These are phyloP conservation scores for Aspergillus hancockii DNA, from an alignment of 495 filamentous ascomycete genomes.

Conservation along the genomic window DNA sequence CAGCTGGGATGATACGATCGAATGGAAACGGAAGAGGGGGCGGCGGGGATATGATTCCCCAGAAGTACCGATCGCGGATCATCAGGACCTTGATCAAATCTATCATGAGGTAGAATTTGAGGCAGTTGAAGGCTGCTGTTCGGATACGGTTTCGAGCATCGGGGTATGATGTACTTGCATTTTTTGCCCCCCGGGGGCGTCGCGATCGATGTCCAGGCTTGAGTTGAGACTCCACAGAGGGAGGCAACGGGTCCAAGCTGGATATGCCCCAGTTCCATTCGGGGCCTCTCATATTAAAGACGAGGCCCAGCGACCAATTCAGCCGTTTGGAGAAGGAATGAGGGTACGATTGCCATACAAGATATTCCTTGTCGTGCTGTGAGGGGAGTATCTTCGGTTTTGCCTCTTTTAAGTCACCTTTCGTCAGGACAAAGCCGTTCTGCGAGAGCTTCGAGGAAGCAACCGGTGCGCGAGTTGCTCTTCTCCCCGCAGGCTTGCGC, in stretches of 20 bases:
- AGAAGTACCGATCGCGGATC: constrained; percentile 77
- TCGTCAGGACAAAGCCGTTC: constrained; percentile 15
- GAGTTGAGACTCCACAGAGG: constrained; percentile 44
- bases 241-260: constrained; percentile 59
- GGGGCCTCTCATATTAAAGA: constrained; percentile 68
- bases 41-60: constrained; percentile 36
- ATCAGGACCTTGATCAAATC: constrained; percentile 67
- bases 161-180: constrained; percentile 7
- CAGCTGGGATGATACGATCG: constrained; percentile 35
- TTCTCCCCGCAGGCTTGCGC: constrained; percentile 6
- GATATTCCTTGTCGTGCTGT: not conserved
- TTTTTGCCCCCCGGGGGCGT: constrained; percentile 10
- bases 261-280: constrained; percentile 77
- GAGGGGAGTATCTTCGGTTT: not conserved
- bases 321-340: constrained; percentile 59
- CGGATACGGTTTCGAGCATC: constrained; percentile 49
- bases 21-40: constrained; percentile 44
- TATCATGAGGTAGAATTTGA: constrained; percentile 60
- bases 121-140: constrained; percentile 44
- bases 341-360: constrained; percentile 76
- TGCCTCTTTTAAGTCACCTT: not conserved
- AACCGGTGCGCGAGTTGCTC: not conserved
- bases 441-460: not conserved
- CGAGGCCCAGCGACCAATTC: constrained; percentile 69
- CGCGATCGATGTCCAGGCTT: constrained; percentile 16